Evolutionary conservation across 2,329 filamentous ascomycete species (phyloP), one percentile per base, ranked within the genome.

Genomic region (Pseudocercospora eumusae): DNA sequence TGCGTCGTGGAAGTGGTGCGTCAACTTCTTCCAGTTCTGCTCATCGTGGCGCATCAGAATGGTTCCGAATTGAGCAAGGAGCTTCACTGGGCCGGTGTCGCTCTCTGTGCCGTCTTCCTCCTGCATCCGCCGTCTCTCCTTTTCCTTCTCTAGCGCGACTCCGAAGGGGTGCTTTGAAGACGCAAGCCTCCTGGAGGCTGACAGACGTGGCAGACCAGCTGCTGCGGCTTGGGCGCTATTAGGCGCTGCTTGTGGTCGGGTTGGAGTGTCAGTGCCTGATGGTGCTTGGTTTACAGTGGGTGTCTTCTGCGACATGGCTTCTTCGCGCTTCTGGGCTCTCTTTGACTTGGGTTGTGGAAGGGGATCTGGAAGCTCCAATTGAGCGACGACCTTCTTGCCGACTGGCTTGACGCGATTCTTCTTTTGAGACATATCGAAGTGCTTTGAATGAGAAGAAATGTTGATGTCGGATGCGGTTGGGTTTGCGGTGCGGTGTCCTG

Each of bases 51-150:
- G 56, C 23, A 64, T 50, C n/a, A 66, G 49, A 9, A 68, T 42
- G 10, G 60, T 52, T 15, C 66, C 66, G 11, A 66, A 20, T 11
- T 61, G 61, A 36, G 57, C 61, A 15, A 64, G 36, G 27, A 66
- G 52, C 54, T 63, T 68, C n/a, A 61, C 15, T 15, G 50, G 42
- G 11, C 18, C 15, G 53, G 5, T 20, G 18, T 58, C 49, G 3
- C 45, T 36, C 8, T n/a, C 45, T 13, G 52, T 54, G 11, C 53
- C 53, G 8, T 63, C 63, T 7, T 67, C 63, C 4, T 44, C 53
- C 15, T 57, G 28, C 5, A 49, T 31, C 21, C 40, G 13, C 25
- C 53, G 55, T 21, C 50, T 53, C 20, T 50, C 52, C 20, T 28
- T 63, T 50, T 53, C 55, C 13, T 45, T 50, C 6, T 31, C 47